A percentile compares a stretch with the other conserved stretches of the same genome.
These are phyloP conservation scores for Hyaloperonospora brassicae DNA, from an alignment of 352 stramenopile species.

Conservation along the genomic window DNA sequence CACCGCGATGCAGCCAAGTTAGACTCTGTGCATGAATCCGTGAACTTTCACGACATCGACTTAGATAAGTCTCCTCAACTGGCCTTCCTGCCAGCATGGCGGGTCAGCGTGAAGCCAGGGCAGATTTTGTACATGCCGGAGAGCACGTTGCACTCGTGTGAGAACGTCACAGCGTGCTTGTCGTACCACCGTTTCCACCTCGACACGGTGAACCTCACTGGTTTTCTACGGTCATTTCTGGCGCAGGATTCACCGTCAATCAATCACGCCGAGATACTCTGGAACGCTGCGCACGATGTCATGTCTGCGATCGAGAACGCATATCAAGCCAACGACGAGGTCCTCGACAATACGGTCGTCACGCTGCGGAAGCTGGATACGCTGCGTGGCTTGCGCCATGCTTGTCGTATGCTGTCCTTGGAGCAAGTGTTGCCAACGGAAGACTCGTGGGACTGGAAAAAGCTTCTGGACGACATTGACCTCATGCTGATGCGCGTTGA, in stretches of 20 bases:
- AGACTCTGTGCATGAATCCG: conserved; percentile 75
- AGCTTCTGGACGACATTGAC: conserved; percentile 71
- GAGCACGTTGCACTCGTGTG: conserved; percentile 87
- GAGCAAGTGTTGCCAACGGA: conserved; percentile 60
- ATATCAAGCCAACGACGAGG: conserved; percentile 46
- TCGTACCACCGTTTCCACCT: conserved; percentile 93
- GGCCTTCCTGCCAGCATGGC: conserved; percentile 82
- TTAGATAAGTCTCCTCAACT: conserved; percentile 84
- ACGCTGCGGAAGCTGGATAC: conserved; percentile 64
- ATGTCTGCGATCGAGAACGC: conserved; percentile 82
- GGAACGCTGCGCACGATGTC: conserved; percentile 86
- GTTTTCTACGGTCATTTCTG: conserved; percentile 86
- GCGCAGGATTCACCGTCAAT: conserved; percentile 86
- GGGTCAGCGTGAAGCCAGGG: conserved; percentile 81
- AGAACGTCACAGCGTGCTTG: conserved; percentile 90
- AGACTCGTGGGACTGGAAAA: conserved; percentile 74
- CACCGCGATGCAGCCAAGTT: conserved; percentile 68
- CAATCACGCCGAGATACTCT: conserved; percentile 89
- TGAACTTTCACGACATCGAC: conserved; percentile 78
- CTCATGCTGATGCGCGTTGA: conserved; percentile 54
- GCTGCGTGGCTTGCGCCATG: conserved; percentile 53
- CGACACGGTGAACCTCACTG: conserved; percentile 85
- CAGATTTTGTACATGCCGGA: conserved; percentile 92
- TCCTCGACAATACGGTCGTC: conserved; percentile 29
- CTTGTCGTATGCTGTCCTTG: conserved; percentile 50